Evolutionary conservation across 176 grass and related monocot genomes (phyloP), one percentile per base, ranked within the genome.

Genomic region (Alopecurus myosuroides): DNA sequence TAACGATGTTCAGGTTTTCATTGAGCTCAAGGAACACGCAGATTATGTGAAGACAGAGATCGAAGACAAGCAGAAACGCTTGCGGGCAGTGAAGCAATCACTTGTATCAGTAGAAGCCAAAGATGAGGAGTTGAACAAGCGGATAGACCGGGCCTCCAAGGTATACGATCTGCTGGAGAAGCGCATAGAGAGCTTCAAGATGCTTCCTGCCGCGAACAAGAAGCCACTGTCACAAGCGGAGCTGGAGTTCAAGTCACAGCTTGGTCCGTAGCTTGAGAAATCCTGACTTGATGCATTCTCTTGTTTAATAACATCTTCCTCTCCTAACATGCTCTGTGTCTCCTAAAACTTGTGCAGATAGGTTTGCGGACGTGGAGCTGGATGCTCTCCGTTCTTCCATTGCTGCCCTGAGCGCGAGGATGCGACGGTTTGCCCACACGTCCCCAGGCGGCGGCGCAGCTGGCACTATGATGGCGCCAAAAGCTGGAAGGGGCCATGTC

Each of bases 141-240:
- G 88, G 85, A 92, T 96, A 40, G 74, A 89, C 26, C 78, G 74
- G 30, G 89, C 86, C 37, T 90, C 72, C 50, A 93, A 78, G 85
- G 91, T 93, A 6, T 93, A 99, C 2, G 82, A 85, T 6, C 76
- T 95, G 75, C 63, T 99, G 85, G 93, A 96, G 14, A 92, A 88
- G 72, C 91, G 97, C 51, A 77, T 99, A 78, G 78, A 94, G 64
- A 94, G 87, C 85, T 92, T 99, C 78, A 99, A 92, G 84, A 90
- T 79, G 67, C 86, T 99, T 35, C 93, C 97, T 77, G 90, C 87
- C 31, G 86, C 87, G 81, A 94, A 94, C 84, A 99, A 92, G 85
- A 99, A 95, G 80, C 97, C 93, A 40, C 81, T 99, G 51, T 91
- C 97, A n/a, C 92, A 55, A 77, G 89, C 97, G 37, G 93, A 99